Evolutionary conservation across 1,284 basidiomycete species (phyloP), one percentile per base, ranked within the genome.

Genomic region (Phellinidium pouzarii): DNA sequence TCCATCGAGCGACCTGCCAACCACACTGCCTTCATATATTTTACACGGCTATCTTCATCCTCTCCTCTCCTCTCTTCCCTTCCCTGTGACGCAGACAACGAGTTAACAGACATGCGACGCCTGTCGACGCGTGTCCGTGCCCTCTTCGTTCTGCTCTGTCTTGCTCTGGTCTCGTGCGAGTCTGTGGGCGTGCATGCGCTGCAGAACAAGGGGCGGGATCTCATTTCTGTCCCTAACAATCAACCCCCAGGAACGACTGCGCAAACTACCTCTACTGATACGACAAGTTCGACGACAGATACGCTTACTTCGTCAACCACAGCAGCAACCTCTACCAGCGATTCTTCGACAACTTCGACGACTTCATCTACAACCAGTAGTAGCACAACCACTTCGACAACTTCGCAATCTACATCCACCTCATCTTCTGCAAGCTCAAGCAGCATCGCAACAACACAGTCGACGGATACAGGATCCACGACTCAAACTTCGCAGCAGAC

Each of bases 271-370:
- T n/a, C 14, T 20, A 46, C 52, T 23, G 31, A 9, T 26, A 52
- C 44, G 29, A 40, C 44, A 25, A 20, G 17, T 26, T 56, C 56
- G 6, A 23, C 12, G 12, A 45, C 56, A 12, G 26, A 27, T n/a
- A 52, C 57, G n/a, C 17, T 43, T 29, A 34, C 49, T 12, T 34
- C n/a, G 44, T 25, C 61, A 12, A 38, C 59, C 19, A 55, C 64
- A 27, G 1, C 62, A 14, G 29, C 58, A 19, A 20, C 61, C 8
- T 59, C 60, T 20, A 49, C 57, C 7, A 50, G n/a, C n/a, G n/a
- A n/a, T n/a, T n/a, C n/a, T n/a, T n/a, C 59, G 14, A 3, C 31
- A 34, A 49, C 60, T 14, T 47, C 62, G 31, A 40, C 60, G n/a
- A 40, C 53, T 14, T 27, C 56, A 19, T 45, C 56, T n/a, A 37